Evolutionary conservation across 140 eudicot genomes (phyloP).

Genomic region (Oenanthe javanica): DNA sequence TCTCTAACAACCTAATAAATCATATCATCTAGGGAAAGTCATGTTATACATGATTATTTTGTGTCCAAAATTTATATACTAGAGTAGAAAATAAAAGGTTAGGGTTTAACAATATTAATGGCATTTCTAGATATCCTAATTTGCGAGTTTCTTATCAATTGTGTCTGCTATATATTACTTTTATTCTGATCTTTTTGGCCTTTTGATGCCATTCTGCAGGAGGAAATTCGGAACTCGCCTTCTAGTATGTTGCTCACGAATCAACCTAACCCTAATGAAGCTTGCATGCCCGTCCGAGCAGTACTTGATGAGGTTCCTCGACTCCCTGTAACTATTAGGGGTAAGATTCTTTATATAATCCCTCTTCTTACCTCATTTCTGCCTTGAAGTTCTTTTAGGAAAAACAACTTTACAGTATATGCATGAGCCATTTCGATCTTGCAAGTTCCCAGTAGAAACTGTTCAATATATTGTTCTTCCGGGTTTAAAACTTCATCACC

Average conservation of each 20-base stretch:
- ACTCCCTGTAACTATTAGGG: constrained; percentile 80
- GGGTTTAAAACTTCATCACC: neutral
- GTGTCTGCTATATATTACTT: neutral
- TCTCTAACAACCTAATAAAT: no score
- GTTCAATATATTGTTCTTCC: no score
- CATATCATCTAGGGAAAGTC: no score
- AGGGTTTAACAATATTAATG: neutral
- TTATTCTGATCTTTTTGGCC: neutral
- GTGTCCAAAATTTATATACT: neutral
- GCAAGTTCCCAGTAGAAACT: neutral
- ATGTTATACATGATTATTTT: neutral
- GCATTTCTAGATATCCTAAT: neutral
- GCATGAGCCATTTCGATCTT: neutral
- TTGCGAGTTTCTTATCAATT: neutral
- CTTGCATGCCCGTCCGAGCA: constrained; percentile 48
- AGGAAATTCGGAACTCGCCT: constrained; percentile 61
- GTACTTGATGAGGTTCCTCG: constrained; percentile 67
- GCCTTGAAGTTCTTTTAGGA: neutral
- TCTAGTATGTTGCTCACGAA: constrained; percentile 54
- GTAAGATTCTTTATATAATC: constrained; percentile 19
- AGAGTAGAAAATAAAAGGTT: neutral
- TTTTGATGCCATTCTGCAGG: constrained; percentile 30
- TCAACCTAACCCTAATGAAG: constrained; percentile 56
- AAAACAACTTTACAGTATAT: neutral
- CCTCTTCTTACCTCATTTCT: neutral